Evolutionary conservation across 2,329 filamentous ascomycete genomes (phyloP), one percentile per base, ranked within the genome.

Genomic region (Ascocoryne sarcoides): DNA sequence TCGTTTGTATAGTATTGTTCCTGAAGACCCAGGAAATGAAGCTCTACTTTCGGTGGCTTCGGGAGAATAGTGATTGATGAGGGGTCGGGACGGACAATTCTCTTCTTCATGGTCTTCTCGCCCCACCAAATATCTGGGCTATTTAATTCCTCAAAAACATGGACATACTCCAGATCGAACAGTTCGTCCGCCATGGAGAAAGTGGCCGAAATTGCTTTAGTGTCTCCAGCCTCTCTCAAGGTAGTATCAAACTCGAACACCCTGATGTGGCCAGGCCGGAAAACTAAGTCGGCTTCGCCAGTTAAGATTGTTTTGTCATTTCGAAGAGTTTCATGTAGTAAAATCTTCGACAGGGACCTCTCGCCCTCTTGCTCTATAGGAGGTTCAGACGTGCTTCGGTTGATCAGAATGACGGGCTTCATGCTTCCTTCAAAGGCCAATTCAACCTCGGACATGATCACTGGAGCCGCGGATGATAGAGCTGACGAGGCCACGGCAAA

Each of bases 1-100:
- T 98, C 92, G 53, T 93, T 83, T 1, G 84, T 84, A 58, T 95
- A 96, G 60, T 90, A 93, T 40, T 88, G 80, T 10, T 76, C 71
- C 42, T 72, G 67, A 5, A 81, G 62, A 30, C 76, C 71, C 2
- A 75, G 67, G 8, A 86, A 65, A 18, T 67, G 72, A 33, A 98
- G 76, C 51, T 86, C 79, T 66, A 98, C 78, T 62, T 95, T 96
- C 0, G 92, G 92, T 19, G 90, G 92, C 49, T 93, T 84, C 1
- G 92, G 90, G 39, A 88, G 70, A 17, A 98, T 79, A 41, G 76
- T 80, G 41, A 94, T 74, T 2, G 66, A 65, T 23, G 74, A 67
- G 7, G 73, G 64, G 34, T 72, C 66, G 9, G 62, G 50, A 7
- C 76, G 68, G 19, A 69, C 62, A 15, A 75, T 59, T 19, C 63